Conservation (phyloP, 768 basidiomycete species). For the Suillus cothurnatus region DNA sequence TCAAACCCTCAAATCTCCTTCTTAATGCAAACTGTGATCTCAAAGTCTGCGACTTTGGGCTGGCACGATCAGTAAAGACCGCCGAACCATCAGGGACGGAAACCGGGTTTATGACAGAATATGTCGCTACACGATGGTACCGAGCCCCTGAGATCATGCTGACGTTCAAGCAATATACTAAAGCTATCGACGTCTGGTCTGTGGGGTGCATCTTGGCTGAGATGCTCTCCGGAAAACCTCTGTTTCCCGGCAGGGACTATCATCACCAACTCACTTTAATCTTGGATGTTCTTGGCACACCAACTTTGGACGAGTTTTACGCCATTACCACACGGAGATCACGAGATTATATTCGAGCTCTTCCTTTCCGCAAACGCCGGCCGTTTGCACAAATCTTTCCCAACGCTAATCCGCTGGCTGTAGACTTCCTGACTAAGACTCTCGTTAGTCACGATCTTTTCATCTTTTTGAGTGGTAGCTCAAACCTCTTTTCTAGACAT, state of each 20-base stretch:
- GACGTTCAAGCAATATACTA: slow-evolving; percentile 98
- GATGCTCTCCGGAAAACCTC: slow-evolving; percentile 95
- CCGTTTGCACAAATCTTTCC: slow-evolving; percentile 88
- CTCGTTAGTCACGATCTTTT: slow-evolving; percentile 48
- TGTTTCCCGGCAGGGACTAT: slow-evolving; percentile 96
- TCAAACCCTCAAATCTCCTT: slow-evolving; percentile 97
- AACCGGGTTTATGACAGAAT: slow-evolving; percentile 93
- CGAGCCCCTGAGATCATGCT: slow-evolving; percentile 99
- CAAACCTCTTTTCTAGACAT: slow-evolving; percentile 57
- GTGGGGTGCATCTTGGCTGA: slow-evolving; percentile 91
- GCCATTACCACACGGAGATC: slow-evolving; percentile 92
- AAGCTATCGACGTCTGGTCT: slow-evolving; percentile 91
- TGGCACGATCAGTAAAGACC: slow-evolving; percentile 87
- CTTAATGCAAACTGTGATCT: slow-evolving; percentile 97
- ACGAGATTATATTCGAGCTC: slow-evolving; percentile 91
- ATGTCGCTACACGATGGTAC: slow-evolving; percentile 98
- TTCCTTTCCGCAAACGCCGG: slow-evolving; percentile 89
- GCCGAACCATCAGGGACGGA: slow-evolving; percentile 85
- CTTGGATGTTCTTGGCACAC: slow-evolving; percentile 95
- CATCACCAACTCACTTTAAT: slow-evolving; percentile 96
- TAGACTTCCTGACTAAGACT: slow-evolving; percentile 82
- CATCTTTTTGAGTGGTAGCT: background rate
- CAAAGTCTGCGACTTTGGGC: slow-evolving; percentile 94
- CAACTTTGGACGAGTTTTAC: slow-evolving; percentile 96
- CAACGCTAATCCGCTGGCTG: slow-evolving; percentile 79